phyloP scores from a whole-genome alignment of 1,284 basidiomycete species.

The Phellopilus nigrolimitatus region DNA sequence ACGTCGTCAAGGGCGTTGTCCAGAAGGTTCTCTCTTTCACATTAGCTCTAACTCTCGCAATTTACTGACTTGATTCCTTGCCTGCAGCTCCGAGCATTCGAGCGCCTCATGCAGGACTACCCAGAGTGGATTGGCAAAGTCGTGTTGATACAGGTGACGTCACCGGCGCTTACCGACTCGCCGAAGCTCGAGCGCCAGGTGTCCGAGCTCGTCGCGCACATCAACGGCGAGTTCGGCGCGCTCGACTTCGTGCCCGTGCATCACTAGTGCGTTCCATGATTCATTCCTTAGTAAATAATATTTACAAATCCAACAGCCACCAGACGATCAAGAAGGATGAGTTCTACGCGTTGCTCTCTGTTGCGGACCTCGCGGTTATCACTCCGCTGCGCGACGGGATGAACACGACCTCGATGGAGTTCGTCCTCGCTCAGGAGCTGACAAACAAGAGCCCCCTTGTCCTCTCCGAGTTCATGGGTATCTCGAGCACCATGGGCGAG shows the following conservation, averaged over 20 bases:
- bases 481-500: slow-evolving; percentile 81
- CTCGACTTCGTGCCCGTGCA: slow-evolving; percentile 98
- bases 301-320: slow-evolving; percentile 51
- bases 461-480: slow-evolving; percentile 97
- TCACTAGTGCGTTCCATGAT: slow-evolving; percentile 70
- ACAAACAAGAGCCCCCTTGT: slow-evolving; percentile 82
- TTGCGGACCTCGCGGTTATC: slow-evolving; percentile 93
- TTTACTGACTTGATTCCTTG: slow-evolving; percentile 1
- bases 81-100: slow-evolving; percentile 83
- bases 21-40: slow-evolving; percentile 67
- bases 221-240: slow-evolving; percentile 95
- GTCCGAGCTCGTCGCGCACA: slow-evolving; percentile 92
- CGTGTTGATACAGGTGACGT: slow-evolving; percentile 87
- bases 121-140: slow-evolving; percentile 95
- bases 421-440: slow-evolving; percentile 87
- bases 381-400: slow-evolving; percentile 96
- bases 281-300: background rate
- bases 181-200: slow-evolving; percentile 93
- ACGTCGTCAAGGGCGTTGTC: slow-evolving; percentile 95
- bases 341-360: slow-evolving; percentile 94
- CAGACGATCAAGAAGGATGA: slow-evolving; percentile 97
- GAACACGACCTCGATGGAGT: slow-evolving; percentile 99
- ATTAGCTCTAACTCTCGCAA: slow-evolving; percentile 4
- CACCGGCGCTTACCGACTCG: slow-evolving; percentile 90
- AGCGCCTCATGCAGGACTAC: slow-evolving; percentile 90